These are phyloP conservation scores for Botrytis deweyae DNA, from an alignment of 2,329 filamentous ascomycete species.

Conservation along the genomic window DNA sequence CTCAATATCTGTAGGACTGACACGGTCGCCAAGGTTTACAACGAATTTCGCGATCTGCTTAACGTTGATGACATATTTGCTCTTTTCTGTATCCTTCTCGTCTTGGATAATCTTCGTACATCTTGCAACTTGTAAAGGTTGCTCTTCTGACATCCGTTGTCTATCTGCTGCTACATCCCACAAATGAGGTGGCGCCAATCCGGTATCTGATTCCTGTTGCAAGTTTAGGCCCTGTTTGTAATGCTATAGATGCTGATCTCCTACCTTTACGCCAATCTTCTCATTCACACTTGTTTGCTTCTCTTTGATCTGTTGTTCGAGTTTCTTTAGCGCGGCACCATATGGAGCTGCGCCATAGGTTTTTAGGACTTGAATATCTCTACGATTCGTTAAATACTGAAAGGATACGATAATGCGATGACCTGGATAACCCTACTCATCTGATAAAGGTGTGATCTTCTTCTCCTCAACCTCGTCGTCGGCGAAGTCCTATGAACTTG, in stretches of 20 bases:
- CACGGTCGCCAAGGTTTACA: constrained; percentile 93
- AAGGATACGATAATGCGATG: constrained; percentile 10
- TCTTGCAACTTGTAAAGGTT: constrained; percentile 92
- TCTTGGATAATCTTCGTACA: constrained; percentile 99
- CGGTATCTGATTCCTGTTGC: constrained; percentile 91
- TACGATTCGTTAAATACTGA: constrained; percentile 47
- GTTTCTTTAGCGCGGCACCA: constrained; percentile 88
- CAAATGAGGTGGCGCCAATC: constrained; percentile 94
- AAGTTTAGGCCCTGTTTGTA: neutral
- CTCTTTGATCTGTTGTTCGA: constrained; percentile 99
- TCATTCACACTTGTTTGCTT: constrained; percentile 98
- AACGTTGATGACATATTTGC: constrained; percentile 99
- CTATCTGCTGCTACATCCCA: constrained; percentile 98
- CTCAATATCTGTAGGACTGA: constrained; percentile 97
- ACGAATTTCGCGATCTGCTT: constrained; percentile 99
- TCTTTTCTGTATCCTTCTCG: constrained; percentile 94
- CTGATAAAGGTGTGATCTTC: constrained; percentile 96
- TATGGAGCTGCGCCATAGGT: constrained; percentile 98
- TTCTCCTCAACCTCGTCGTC: constrained; percentile 98
- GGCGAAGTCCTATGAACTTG: constrained; percentile 55
- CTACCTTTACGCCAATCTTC: constrained; percentile 87
- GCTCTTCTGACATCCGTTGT: constrained; percentile 98
- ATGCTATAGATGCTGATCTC: neutral
- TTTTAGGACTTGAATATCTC: constrained; percentile 98
- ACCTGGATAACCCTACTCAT: constrained; percentile 68